phyloP scores from a whole-genome alignment of 2,329 filamentous ascomycete species.

The Aureobasidium sp. region DNA sequence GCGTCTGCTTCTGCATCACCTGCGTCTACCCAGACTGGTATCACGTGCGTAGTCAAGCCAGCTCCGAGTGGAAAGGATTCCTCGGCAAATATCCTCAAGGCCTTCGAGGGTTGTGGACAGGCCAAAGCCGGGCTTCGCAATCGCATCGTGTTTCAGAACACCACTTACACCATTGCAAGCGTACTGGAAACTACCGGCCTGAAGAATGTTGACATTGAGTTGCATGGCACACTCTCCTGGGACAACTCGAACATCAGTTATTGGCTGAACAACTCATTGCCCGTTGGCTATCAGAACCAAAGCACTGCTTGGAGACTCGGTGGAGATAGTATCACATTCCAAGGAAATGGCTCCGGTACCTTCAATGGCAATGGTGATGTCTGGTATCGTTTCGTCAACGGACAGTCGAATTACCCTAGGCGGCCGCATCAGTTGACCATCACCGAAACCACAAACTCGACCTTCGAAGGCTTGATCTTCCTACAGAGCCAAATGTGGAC shows the following conservation, averaged over 20 bases:
- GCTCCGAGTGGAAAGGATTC: constrained; percentile 5
- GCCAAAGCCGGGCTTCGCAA: constrained; percentile 29
- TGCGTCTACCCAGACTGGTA: neutral
- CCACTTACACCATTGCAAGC: constrained; percentile 40
- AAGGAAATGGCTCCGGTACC: constrained; percentile 44
- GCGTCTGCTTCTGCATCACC: neutral
- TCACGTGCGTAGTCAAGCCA: neutral
- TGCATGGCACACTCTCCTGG: constrained; percentile 40
- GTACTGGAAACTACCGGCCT: constrained; percentile 43
- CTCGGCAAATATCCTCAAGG: constrained; percentile 32
- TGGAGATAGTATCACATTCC: constrained; percentile 41
- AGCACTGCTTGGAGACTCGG: constrained; percentile 47
- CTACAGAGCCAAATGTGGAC: constrained; percentile 53
- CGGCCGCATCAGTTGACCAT: constrained; percentile 47
- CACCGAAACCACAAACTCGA: constrained; percentile 38
- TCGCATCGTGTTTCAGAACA: constrained; percentile 42
- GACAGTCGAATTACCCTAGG: constrained; percentile 37
- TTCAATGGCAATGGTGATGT: constrained; percentile 52
- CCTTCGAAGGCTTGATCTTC: constrained; percentile 42
- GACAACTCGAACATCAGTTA: constrained; percentile 35
- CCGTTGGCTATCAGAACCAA: constrained; percentile 48
- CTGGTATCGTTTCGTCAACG: constrained; percentile 45
- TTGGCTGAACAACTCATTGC: constrained; percentile 44
- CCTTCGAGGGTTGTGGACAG: constrained; percentile 40
- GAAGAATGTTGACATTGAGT: constrained; percentile 39